A percentile compares a stretch with the other conserved stretches of the same genome.
Conservation (phyloP, 495 filamentous ascomycete species). For the Aspergillus sclerotioniger region DNA sequence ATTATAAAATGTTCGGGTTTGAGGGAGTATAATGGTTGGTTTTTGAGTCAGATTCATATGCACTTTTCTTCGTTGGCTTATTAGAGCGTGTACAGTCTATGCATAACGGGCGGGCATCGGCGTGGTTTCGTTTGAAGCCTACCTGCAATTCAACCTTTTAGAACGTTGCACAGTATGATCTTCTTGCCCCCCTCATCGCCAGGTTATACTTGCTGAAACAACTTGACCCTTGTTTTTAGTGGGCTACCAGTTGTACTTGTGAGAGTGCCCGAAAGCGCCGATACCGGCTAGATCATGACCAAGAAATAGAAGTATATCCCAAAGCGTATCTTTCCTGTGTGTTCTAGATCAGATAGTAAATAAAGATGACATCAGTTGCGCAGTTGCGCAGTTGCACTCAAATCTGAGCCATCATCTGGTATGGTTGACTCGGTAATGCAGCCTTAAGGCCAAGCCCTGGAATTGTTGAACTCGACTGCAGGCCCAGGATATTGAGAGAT, state of each 20-base stretch:
- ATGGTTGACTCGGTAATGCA: too few species aligned
- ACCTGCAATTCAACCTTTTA: conserved; percentile 23
- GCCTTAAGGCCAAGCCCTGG: too few species aligned
- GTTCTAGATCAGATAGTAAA: neutral
- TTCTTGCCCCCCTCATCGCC: conserved; percentile 10
- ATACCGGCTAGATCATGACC: neutral
- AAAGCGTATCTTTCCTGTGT: neutral
- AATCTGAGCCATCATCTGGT: too few species aligned
- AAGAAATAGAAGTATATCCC: neutral
- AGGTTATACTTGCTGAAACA: neutral
- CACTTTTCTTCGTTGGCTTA: conserved; percentile 25
- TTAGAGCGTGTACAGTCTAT: conserved; percentile 44
- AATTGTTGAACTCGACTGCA: too few species aligned
- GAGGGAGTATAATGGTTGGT: conserved; percentile 36
- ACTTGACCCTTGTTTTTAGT: neutral
- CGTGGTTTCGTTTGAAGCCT: conserved; percentile 28
- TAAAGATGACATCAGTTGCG: neutral
- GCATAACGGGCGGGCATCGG: conserved; percentile 38
- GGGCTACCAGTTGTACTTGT: neutral
- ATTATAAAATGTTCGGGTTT: conserved; percentile 18
- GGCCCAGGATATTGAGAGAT: too few species aligned
- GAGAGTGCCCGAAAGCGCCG: neutral
- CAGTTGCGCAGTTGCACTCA: neutral
- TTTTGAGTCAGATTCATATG: conserved; percentile 27
- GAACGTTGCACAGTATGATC: conserved; percentile 2